Conservation (phyloP, 202 grass and related monocot genomes). For the Zoysia matrella region DNA sequence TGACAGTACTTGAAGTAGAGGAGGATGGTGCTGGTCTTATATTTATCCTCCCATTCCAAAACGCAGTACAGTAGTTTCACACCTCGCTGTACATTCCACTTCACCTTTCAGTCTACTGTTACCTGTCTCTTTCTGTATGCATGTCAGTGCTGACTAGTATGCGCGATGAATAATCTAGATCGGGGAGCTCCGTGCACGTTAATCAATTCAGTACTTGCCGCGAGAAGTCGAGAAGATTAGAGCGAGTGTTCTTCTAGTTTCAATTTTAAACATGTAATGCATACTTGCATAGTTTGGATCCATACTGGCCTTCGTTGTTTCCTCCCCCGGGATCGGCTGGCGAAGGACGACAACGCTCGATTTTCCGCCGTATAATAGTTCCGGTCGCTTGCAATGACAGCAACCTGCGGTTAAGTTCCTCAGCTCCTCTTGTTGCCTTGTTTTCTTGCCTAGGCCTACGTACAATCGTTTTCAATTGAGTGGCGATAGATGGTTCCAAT, state of each 20-base stretch:
- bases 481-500: conserved; percentile 18
- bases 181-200: not conserved
- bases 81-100: conserved; percentile 33
- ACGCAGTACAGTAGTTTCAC: conserved; percentile 23
- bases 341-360: conserved; percentile 35
- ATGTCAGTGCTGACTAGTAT: conserved; percentile 47
- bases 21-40: conserved; percentile 23
- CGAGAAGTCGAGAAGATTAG: not conserved
- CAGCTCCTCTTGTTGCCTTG: conserved; percentile 61
- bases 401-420: conserved; percentile 51
- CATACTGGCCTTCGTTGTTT: conserved; percentile 51
- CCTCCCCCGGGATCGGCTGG: conserved; percentile 48
- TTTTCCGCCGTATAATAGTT: conserved; percentile 35
- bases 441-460: conserved; percentile 53
- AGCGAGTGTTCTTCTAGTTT: not conserved
- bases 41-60: conserved; percentile 41
- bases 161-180: not conserved
- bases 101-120: conserved; percentile 21
- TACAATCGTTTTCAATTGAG: conserved; percentile 46
- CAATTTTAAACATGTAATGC: not conserved
- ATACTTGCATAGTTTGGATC: conserved; percentile 40
- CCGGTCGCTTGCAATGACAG: conserved; percentile 45
- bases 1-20: not conserved
- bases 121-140: conserved; percentile 30
- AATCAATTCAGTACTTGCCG: not conserved